phyloP scores from a whole-genome alignment of 2,329 filamentous ascomycete species.

The Orbilia ellipsospora region DNA sequence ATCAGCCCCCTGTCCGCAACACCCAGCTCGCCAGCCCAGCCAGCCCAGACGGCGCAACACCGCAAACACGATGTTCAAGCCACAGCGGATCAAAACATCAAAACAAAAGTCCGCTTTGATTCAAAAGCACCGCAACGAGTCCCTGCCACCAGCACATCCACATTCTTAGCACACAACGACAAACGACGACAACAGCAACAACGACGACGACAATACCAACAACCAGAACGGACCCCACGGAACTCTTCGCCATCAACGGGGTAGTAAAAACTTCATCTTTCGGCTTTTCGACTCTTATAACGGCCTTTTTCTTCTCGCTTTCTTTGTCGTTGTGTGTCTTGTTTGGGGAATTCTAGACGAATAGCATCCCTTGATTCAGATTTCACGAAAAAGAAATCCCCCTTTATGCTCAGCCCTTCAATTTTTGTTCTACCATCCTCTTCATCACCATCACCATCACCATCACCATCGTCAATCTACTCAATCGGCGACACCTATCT shows the following conservation, averaged over 20 bases:
- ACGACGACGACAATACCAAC: slow-evolving; percentile 8
- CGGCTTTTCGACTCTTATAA: background rate
- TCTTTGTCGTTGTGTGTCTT: slow-evolving; percentile 6
- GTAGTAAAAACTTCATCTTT: too few relatives aligned
- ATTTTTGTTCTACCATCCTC: slow-evolving; percentile 1
- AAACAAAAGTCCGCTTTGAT: slow-evolving; percentile 43
- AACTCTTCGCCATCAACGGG: too few relatives aligned
- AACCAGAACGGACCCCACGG: background rate
- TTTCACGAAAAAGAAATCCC: slow-evolving; percentile 14
- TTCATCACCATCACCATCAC: background rate
- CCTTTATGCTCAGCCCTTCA: slow-evolving; percentile 42
- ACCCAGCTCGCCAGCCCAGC: slow-evolving; percentile 19
- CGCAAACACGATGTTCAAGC: slow-evolving; percentile 9
- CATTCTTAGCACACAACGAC: slow-evolving; percentile 15
- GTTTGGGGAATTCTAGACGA: slow-evolving; percentile 39
- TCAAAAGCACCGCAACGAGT: slow-evolving; percentile 18
- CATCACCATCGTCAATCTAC: slow-evolving; percentile 3
- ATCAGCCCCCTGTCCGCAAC: slow-evolving; percentile 4
- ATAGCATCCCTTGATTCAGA: slow-evolving; percentile 34
- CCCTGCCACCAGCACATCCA: background rate
- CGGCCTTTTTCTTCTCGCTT: background rate
- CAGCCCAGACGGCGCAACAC: slow-evolving; percentile 49
- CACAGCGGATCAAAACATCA: slow-evolving; percentile 41
- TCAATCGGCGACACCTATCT: background rate
- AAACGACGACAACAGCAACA: slow-evolving; percentile 2